Base-by-base conservation (phyloP, 163 green algal genomes). In the Chlamydomonas reinhardtii region DNA sequence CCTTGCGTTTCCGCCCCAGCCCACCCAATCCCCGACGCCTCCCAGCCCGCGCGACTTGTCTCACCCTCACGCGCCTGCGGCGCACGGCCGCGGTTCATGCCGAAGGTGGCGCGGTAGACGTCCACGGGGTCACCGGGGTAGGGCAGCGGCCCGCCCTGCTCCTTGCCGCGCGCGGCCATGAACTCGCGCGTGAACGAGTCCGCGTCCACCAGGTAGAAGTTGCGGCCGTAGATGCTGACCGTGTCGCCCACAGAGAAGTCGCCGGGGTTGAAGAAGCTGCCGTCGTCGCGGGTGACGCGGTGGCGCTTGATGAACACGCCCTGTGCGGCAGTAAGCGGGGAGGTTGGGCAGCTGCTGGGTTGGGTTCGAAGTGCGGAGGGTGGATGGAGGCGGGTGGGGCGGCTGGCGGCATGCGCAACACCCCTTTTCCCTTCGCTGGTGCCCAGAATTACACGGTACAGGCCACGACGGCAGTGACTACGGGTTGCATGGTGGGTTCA, bases 231-330 rank as follows among this genome's bases (percentile, higher is more conserved):
- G 20, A 98, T 85, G 29, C 76, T 92, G 4, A 98, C 85, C 11
- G 83, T 88, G 24, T 89, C 75, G 6, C 96, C 97, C 12, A 99
- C 93, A 15, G 70, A 64, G 48, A 98, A 91, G 89, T 98, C 95
- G 15, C 43, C 27, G 11, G 93, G 81, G 27, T 35, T 91, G 68
- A 91, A 96, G 69, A 91, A 93, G 70, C 72, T 56, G 24, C 92
- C 92, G 66, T 94, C 91, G 5, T 92, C 85, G 71, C 95, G 95
- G 19, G 82, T 87, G n/a, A 96, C 84, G 64, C 93, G 92, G 86
- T 97, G 95, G 35, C 96, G 91, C 90, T 94, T 95, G 43, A 98
- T 91, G 84, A 98, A 96, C 12, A 94, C 91, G 34, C 96, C 97
- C 96, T 98, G 93, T 98, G 93, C 62, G 25, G 48, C 52, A 29